Percentiles rank a stretch among this genome's conserved stretches.
Evolutionary conservation across 768 basidiomycete species (phyloP).

Genomic region (Calvatia gigantea): DNA sequence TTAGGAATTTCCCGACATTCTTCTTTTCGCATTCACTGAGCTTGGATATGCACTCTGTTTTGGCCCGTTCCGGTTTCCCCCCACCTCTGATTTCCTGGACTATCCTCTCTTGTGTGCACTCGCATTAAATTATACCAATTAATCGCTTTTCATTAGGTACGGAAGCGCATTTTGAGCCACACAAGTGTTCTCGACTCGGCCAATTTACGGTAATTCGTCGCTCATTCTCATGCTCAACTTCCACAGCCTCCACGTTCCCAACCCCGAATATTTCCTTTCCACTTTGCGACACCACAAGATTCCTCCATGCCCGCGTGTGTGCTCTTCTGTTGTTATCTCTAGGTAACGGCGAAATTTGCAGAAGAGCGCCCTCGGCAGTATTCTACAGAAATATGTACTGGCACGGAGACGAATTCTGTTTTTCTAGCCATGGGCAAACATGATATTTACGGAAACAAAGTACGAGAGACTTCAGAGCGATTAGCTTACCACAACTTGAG

Average conservation of each 20-base stretch:
- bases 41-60: too few species aligned
- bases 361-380: neutral
- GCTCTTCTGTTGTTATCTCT: neutral
- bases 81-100: too few species aligned
- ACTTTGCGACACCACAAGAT: too few species aligned
- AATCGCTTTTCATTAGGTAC: neutral
- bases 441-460: too few species aligned
- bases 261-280: too few species aligned
- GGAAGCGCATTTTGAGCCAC: neutral
- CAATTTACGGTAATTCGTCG: constrained; percentile 1
- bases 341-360: neutral
- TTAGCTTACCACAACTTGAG: too few species aligned
- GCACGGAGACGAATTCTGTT: too few species aligned
- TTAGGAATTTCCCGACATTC: neutral
- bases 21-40: neutral
- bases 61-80: too few species aligned
- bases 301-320: too few species aligned
- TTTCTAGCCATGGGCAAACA: too few species aligned
- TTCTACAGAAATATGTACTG: too few species aligned
- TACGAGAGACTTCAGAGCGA: too few species aligned
- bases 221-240: neutral
- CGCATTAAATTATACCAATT: neutral
- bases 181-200: neutral
- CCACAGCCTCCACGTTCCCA: neutral
- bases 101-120: neutral